Evolutionary conservation across 495 filamentous ascomycete species (phyloP).

Genomic region (Corynascus novoguineensis): DNA sequence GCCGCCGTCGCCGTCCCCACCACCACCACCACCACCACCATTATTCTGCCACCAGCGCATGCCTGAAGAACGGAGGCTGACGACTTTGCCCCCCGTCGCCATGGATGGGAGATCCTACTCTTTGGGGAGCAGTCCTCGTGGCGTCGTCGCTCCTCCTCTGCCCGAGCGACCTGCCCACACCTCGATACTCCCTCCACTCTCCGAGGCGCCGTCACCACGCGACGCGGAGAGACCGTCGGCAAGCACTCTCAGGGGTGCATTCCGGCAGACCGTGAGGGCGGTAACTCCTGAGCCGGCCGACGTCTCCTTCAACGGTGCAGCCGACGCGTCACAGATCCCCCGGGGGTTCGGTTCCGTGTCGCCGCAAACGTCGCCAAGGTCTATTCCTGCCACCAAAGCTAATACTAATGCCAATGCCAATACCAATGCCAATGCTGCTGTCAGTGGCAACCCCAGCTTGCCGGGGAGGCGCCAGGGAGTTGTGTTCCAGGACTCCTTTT

Average conservation of each 20-base stretch:
- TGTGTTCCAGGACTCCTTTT: conserved; percentile 48
- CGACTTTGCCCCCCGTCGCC: conserved; percentile 21
- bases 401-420: no score
- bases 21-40: background rate
- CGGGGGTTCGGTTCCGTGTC: conserved; percentile 32
- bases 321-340: conserved; percentile 24
- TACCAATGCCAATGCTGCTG: no score
- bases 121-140: conserved; percentile 5
- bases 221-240: conserved; percentile 21
- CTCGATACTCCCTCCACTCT: conserved; percentile 22
- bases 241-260: conserved; percentile 26
- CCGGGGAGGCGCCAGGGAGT: conserved; percentile 42
- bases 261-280: conserved; percentile 41
- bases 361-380: conserved; percentile 41
- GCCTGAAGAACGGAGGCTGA: conserved; percentile 13
- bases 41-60: conserved; percentile 5
- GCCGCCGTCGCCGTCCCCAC: background rate
- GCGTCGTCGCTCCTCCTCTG: conserved; percentile 13
- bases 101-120: conserved; percentile 25
- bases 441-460: no score
- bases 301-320: conserved; percentile 21
- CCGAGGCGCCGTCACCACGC: conserved; percentile 22
- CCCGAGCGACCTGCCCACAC: conserved; percentile 21
- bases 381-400: conserved; percentile 29
- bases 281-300: conserved; percentile 50